A percentile compares a stretch with the other conserved stretches of the same genome.
Evolutionary conservation across 805 yeast species (phyloP).

Genomic region (Ogataea polymorpha): DNA sequence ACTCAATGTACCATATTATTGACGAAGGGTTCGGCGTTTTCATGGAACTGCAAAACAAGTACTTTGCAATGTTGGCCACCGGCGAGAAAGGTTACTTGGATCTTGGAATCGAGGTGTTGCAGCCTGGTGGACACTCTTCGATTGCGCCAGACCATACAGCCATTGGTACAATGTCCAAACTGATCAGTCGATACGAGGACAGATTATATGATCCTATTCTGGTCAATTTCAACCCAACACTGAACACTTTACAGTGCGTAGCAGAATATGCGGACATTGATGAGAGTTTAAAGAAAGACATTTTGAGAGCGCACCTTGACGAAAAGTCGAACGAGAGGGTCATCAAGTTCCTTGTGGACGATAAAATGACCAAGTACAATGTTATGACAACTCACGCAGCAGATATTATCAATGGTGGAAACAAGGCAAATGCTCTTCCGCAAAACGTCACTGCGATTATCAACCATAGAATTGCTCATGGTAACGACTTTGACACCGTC

Average conservation of each 20-base stretch:
- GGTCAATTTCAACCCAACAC: slow-evolving; percentile 55
- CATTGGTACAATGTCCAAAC: slow-evolving; percentile 67
- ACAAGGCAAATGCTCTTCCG: slow-evolving; percentile 75
- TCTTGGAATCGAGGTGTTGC: slow-evolving; percentile 45
- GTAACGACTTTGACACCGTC: slow-evolving; percentile 45
- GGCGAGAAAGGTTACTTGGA: slow-evolving; percentile 43
- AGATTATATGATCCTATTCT: slow-evolving; percentile 50
- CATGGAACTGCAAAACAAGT: slow-evolving; percentile 32
- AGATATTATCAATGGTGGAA: slow-evolving; percentile 68
- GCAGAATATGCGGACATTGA: slow-evolving; percentile 47
- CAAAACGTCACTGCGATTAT: slow-evolving; percentile 52
- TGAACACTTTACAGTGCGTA: slow-evolving; percentile 55
- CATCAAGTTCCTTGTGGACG: slow-evolving; percentile 16
- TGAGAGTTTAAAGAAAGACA: slow-evolving; percentile 29
- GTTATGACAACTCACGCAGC: slow-evolving; percentile 65
- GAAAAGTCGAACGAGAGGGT: slow-evolving; percentile 33
- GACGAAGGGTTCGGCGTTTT: slow-evolving; percentile 47
- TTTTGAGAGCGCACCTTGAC: slow-evolving; percentile 38
- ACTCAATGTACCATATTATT: slow-evolving; percentile 59
- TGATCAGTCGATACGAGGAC: slow-evolving; percentile 53
- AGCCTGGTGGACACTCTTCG: slow-evolving; percentile 61
- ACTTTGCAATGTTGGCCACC: slow-evolving; percentile 44
- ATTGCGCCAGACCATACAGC: slow-evolving; percentile 69
- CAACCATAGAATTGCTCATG: slow-evolving; percentile 65
- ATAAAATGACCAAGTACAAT: slow-evolving; percentile 32